phyloP scores from a whole-genome alignment of 768 basidiomycete species.

The Rhizopogon vinicolor region DNA sequence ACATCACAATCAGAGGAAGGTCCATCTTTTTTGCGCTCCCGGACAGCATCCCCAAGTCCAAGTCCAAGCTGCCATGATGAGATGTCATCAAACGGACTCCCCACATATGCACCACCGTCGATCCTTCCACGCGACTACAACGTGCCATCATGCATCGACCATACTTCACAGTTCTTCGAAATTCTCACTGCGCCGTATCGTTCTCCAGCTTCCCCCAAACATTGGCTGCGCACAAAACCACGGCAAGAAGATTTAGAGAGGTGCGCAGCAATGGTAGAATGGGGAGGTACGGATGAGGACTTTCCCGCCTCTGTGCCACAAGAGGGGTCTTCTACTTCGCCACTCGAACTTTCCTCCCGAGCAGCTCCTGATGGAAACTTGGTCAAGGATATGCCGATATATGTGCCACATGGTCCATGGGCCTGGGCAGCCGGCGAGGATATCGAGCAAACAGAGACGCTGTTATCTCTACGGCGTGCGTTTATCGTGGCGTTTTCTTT shows the following conservation, averaged over 20 bases:
- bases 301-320: not conserved
- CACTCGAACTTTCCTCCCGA: not conserved
- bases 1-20: not conserved
- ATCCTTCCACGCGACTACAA: slow-evolving; percentile 5
- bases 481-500: not conserved
- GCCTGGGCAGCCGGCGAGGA: slow-evolving; percentile 25
- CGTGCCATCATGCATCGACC: slow-evolving; percentile 16
- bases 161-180: slow-evolving; percentile 24
- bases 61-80: not conserved
- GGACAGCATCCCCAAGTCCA: not conserved
- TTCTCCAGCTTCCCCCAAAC: slow-evolving; percentile 1
- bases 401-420: slow-evolving; percentile 27
- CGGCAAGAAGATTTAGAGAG: slow-evolving; percentile 14
- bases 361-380: not conserved
- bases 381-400: slow-evolving; percentile 17
- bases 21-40: not conserved
- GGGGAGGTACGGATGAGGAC: slow-evolving; percentile 11
- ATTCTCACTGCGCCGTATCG: slow-evolving; percentile 23
- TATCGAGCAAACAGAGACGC: slow-evolving; percentile 21
- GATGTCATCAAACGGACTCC: slow-evolving; percentile 1
- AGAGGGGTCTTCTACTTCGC: not conserved
- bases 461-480: slow-evolving; percentile 23
- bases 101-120: slow-evolving; percentile 7
- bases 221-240: slow-evolving; percentile 11
- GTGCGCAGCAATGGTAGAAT: slow-evolving; percentile 25